phyloP scores from a whole-genome alignment of 441 rosid genomes.

The California macrophylla region DNA sequence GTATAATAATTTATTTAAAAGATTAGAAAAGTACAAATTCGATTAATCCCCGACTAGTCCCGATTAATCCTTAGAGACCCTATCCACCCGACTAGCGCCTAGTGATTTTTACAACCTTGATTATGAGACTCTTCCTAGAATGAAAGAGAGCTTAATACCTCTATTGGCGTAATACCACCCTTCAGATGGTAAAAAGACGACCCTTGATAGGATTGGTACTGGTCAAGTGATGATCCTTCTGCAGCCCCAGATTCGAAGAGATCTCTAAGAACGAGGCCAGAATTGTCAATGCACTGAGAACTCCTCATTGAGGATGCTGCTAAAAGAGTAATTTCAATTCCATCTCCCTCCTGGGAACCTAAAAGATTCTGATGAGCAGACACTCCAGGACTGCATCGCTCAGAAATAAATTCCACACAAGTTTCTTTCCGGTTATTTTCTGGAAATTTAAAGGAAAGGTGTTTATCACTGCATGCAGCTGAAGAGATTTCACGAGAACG shows the following conservation, averaged over 20 bases:
- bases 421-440: constrained; percentile 32
- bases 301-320: constrained; percentile 50
- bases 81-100: too few relatives aligned
- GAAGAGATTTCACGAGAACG: constrained; percentile 29
- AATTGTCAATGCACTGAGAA: constrained; percentile 47
- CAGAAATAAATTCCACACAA: constrained; percentile 32
- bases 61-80: too few relatives aligned
- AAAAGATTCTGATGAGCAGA: constrained; percentile 40
- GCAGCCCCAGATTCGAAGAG: constrained; percentile 59
- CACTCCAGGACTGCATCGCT: constrained; percentile 30
- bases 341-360: constrained; percentile 37
- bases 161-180: constrained; percentile 37
- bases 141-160: constrained; percentile 41
- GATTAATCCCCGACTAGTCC: too few relatives aligned
- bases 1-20: too few relatives aligned
- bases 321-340: constrained; percentile 65
- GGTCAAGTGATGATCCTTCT: constrained; percentile 57
- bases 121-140: constrained; percentile 7
- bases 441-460: constrained; percentile 33
- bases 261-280: constrained; percentile 75
- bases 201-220: constrained; percentile 47
- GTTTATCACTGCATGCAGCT: constrained; percentile 28
- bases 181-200: constrained; percentile 49
- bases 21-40: too few relatives aligned
- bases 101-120: too few relatives aligned